A percentile compares a stretch with the other conserved stretches of the same genome.
These are phyloP conservation scores for Circinella umbellata DNA, from an alignment of 371 early-diverging fungal genomes.

Conservation along the genomic window DNA sequence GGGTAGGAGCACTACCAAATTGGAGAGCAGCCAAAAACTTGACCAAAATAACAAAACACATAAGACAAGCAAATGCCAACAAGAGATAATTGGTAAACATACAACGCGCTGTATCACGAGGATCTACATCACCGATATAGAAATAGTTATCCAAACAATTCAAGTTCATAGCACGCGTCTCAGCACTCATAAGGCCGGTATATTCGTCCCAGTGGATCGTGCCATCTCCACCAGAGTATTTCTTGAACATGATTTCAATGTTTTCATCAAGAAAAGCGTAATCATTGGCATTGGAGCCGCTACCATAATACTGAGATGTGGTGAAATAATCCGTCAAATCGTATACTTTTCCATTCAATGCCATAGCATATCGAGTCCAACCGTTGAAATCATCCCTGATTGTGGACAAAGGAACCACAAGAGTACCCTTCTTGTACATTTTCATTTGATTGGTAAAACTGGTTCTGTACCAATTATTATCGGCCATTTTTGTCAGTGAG, in stretches of 20 bases:
- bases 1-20: constrained; percentile 65
- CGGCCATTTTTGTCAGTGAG: constrained; percentile 32
- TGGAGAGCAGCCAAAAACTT: constrained; percentile 95
- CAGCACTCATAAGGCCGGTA: constrained; percentile 34
- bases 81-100: constrained; percentile 90
- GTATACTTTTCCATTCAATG: constrained; percentile 76
- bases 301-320: constrained; percentile 49
- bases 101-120: constrained; percentile 81
- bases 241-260: constrained; percentile 70
- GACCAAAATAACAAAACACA: constrained; percentile 86
- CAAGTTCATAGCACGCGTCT: constrained; percentile 43
- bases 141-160: constrained; percentile 86
- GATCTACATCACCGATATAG: constrained; percentile 89
- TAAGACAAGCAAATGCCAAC: constrained; percentile 75
- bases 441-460: constrained; percentile 67
- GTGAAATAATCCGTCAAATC: constrained; percentile 77
- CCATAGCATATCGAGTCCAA: constrained; percentile 61
- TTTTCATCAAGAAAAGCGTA: constrained; percentile 56
- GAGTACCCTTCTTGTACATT: constrained; percentile 69
- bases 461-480: constrained; percentile 70
- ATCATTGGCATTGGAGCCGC: constrained; percentile 40
- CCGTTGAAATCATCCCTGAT: constrained; percentile 50
- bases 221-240: constrained; percentile 70
- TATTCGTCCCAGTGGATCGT: constrained; percentile 65
- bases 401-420: constrained; percentile 56